A percentile compares a stretch with the other conserved stretches of the same genome.
phyloP scores from a whole-genome alignment of 257 asterid genomes.

The Nicotiana knightiana region DNA sequence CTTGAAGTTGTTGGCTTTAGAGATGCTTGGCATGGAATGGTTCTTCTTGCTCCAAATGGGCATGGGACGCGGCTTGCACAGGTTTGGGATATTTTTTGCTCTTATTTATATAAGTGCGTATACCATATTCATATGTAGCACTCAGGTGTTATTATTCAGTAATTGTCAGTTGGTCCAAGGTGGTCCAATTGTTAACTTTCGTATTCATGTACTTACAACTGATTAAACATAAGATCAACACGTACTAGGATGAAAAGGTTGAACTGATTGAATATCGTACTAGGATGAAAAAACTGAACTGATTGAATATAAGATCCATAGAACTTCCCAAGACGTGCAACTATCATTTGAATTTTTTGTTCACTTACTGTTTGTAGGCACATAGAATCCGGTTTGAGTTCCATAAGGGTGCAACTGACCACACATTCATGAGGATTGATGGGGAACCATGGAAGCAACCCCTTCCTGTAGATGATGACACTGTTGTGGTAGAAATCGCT shows the following conservation, averaged over 20 bases:
- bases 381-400: slow-evolving; percentile 64
- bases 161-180: background rate
- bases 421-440: slow-evolving; percentile 83
- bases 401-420: slow-evolving; percentile 59
- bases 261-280: background rate
- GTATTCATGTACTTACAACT: background rate
- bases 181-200: background rate
- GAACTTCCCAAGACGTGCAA: background rate
- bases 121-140: background rate
- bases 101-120: background rate
- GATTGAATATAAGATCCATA: background rate
- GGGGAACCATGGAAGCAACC: slow-evolving; percentile 97
- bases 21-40: slow-evolving; percentile 91
- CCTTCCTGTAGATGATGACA: slow-evolving; percentile 62
- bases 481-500: slow-evolving; percentile 64
- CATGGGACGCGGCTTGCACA: slow-evolving; percentile 94
- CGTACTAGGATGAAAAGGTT: background rate
- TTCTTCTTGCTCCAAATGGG: slow-evolving; percentile 75
- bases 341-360: background rate
- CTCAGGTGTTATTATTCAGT: background rate
- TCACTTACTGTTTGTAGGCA: slow-evolving; percentile 31
- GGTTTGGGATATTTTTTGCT: slow-evolving; percentile 27
- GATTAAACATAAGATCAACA: background rate
- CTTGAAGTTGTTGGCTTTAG: slow-evolving; percentile 84
- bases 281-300: background rate